phyloP scores from a whole-genome alignment of 2,329 filamentous ascomycete species.

The Boeremia exigua region DNA sequence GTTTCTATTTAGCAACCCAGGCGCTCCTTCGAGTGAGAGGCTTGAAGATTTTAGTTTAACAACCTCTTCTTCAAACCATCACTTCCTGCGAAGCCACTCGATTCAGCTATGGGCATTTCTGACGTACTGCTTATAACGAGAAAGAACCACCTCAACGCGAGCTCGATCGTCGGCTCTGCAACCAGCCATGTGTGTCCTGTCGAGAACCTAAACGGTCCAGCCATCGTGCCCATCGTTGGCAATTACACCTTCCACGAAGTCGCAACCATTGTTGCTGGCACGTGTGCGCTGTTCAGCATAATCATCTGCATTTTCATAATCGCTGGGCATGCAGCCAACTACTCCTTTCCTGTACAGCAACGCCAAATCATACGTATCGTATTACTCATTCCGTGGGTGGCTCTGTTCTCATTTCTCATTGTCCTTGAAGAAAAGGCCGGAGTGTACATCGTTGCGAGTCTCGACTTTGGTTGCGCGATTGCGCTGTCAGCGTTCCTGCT shows the following conservation, averaged over 20 bases:
- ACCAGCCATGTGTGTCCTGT: conserved; percentile 23
- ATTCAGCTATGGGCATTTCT: background rate
- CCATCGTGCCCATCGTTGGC: conserved; percentile 30
- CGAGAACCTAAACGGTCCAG: conserved; percentile 20
- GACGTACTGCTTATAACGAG: background rate
- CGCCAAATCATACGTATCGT: conserved; percentile 39
- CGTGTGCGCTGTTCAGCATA: conserved; percentile 25
- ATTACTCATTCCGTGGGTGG: conserved; percentile 34
- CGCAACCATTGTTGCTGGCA: conserved; percentile 29
- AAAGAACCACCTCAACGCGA: conserved; percentile 2
- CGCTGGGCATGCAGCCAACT: conserved; percentile 32
- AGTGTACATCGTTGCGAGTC: conserved; percentile 26
- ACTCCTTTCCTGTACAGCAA: conserved; percentile 38
- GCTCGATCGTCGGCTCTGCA: conserved; percentile 8
- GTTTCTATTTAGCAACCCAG: conserved; percentile 6
- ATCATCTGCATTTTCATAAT: conserved; percentile 24
- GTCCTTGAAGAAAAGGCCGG: conserved; percentile 28
- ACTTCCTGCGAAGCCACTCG: too few species aligned
- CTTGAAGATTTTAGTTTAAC: background rate
- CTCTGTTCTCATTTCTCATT: conserved; percentile 33
- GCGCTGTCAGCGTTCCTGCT: conserved; percentile 39
- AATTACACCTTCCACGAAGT: conserved; percentile 34
- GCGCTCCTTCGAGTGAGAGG: background rate
- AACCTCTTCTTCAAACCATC: background rate
- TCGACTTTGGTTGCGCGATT: conserved; percentile 39